Percentiles rank a stretch among this genome's conserved stretches.
Conservation (phyloP, 169 alveolate genomes). For the Plasmodium reichenowi region DNA sequence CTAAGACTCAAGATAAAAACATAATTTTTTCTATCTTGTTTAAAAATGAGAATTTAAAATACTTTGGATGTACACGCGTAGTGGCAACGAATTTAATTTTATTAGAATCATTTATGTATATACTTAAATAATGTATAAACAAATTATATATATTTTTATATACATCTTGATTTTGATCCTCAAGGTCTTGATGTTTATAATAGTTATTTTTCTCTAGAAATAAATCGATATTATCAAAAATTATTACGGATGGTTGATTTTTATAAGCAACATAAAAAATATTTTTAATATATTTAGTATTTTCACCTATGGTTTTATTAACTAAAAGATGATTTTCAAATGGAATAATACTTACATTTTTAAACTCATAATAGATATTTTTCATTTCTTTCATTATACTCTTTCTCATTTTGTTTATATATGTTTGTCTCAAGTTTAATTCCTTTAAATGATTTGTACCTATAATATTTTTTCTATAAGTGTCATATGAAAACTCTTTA, state of each 20-base stretch:
- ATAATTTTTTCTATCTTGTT: conserved; percentile 40
- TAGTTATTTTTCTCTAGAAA: conserved; percentile 65
- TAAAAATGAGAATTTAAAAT: conserved; percentile 73
- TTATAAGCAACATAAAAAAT: conserved; percentile 51
- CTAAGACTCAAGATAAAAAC: conserved; percentile 25
- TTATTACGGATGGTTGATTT: conserved; percentile 72
- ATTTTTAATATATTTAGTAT: conserved; percentile 59
- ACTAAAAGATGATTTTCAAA: conserved; percentile 71
- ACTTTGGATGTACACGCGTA: conserved; percentile 34
- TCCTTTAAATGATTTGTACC: background rate
- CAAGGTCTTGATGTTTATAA: conserved; percentile 23
- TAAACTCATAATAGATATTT: conserved; percentile 39
- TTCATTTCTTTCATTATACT: conserved; percentile 20
- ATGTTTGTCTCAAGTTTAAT: too few relatives aligned
- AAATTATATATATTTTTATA: conserved; percentile 72
- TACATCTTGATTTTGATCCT: conserved; percentile 74
- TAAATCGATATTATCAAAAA: conserved; percentile 72
- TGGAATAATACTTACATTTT: conserved; percentile 71
- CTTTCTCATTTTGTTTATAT: conserved; percentile 1
- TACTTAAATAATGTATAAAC: conserved; percentile 48
- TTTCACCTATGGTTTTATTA: conserved; percentile 71
- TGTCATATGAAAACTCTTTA: background rate
- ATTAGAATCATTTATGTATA: conserved; percentile 42
- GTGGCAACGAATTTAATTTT: conserved; percentile 70
- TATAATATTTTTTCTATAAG: background rate